Evolutionary conservation across 1,284 basidiomycete species (phyloP).

Genomic region (Schizophyllum commune): DNA sequence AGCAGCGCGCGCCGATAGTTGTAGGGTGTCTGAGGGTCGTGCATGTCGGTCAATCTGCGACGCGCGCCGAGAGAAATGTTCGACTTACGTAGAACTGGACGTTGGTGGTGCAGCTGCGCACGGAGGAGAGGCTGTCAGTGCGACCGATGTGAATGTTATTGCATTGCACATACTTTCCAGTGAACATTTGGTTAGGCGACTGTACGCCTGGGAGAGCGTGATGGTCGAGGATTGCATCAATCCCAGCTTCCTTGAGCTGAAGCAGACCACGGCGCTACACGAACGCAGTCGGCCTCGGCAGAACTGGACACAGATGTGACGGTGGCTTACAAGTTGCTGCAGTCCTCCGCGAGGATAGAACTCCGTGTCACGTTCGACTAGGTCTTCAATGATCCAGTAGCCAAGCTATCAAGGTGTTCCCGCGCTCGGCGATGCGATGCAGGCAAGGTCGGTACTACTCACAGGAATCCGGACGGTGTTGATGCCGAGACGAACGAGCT

Average conservation of each 20-base stretch:
- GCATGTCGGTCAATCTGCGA: background rate
- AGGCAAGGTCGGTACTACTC: slow-evolving; percentile 16
- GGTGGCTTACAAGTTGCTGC: slow-evolving; percentile 41
- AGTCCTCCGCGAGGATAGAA: slow-evolving; percentile 66
- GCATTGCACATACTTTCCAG: no score
- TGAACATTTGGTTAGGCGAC: slow-evolving; percentile 49
- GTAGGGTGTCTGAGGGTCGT: slow-evolving; percentile 39
- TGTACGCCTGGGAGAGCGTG: slow-evolving; percentile 73
- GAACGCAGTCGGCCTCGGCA: background rate
- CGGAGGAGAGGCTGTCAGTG: background rate
- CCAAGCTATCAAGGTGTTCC: slow-evolving; percentile 44
- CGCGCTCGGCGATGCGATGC: background rate
- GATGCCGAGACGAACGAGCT: slow-evolving; percentile 45
- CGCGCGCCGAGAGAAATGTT: background rate
- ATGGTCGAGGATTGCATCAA: slow-evolving; percentile 63
- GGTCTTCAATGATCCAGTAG: slow-evolving; percentile 71
- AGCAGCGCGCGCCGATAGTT: slow-evolving; percentile 71
- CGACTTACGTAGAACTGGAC: slow-evolving; percentile 66
- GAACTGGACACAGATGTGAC: background rate
- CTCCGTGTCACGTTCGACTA: slow-evolving; percentile 57
- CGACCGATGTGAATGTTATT: no score
- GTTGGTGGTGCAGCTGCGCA: slow-evolving; percentile 49
- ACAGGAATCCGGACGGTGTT: slow-evolving; percentile 74
- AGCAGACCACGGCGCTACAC: slow-evolving; percentile 50
- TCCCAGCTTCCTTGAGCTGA: slow-evolving; percentile 53